Conservation (phyloP, 1,284 basidiomycete species). For the Golubevia sp. region DNA sequence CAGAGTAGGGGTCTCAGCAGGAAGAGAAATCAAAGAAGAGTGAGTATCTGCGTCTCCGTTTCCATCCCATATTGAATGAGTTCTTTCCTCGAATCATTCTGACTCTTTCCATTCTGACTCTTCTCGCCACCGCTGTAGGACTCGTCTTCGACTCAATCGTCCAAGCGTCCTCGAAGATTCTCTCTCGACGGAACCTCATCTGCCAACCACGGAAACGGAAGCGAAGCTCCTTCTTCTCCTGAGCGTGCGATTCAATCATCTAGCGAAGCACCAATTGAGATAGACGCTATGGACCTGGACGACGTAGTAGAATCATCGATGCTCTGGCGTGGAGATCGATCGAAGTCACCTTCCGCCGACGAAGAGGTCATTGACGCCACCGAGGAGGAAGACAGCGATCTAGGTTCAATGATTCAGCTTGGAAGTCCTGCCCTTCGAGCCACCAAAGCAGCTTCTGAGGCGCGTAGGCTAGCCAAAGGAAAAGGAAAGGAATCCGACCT, state of each 20-base stretch:
- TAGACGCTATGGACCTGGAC: conserved; percentile 50
- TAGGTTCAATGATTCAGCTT: not conserved
- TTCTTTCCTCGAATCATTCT: not conserved
- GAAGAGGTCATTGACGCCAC: conserved; percentile 7
- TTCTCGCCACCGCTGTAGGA: conserved; percentile 12
- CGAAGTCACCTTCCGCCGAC: conserved; percentile 29
- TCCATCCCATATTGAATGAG: not conserved
- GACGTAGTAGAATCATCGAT: conserved; percentile 52
- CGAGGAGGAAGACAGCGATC: conserved; percentile 9
- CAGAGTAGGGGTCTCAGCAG: conserved; percentile 40
- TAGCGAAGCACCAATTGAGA: conserved; percentile 6
- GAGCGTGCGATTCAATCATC: conserved; percentile 10
- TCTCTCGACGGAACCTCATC: conserved; percentile 11
- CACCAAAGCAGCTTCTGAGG: not conserved
- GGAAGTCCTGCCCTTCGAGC: not conserved
- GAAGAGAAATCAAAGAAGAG: conserved; percentile 15
- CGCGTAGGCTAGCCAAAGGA: not conserved
- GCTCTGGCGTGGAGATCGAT: conserved; percentile 32
- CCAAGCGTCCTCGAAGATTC: conserved; percentile 36
- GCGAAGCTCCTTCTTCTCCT: conserved; percentile 38
- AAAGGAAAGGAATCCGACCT: not conserved
- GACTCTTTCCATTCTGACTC: conserved; percentile 3
- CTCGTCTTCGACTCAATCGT: conserved; percentile 4
- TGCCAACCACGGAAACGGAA: conserved; percentile 21
- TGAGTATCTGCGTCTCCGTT: too few species aligned